Percentiles rank a stretch among this genome's conserved stretches.
These are phyloP conservation scores for Zoysia pacifica DNA, from an alignment of 176 grass and related monocot species.

Conservation along the genomic window DNA sequence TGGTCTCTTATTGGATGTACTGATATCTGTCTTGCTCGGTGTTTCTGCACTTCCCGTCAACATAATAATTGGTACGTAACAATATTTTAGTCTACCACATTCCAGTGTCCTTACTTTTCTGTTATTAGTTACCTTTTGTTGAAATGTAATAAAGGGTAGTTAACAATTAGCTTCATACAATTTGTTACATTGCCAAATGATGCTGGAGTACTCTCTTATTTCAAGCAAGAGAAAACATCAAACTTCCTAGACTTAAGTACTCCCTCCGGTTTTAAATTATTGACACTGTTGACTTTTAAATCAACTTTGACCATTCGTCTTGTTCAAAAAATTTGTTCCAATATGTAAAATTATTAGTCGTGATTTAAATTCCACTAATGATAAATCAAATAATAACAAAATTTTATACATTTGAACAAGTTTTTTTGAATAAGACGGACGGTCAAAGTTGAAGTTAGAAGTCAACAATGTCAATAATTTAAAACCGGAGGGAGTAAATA, in stretches of 20 bases:
- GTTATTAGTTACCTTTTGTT: constrained; percentile 28
- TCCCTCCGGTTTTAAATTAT: too few relatives aligned
- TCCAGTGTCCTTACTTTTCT: constrained; percentile 23
- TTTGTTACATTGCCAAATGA: not conserved
- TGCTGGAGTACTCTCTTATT: not conserved
- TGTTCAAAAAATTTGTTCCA: too few relatives aligned
- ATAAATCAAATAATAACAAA: too few relatives aligned
- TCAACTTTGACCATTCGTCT: too few relatives aligned
- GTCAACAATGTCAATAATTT: too few relatives aligned
- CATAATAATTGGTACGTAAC: constrained; percentile 86
- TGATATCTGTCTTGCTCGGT: constrained; percentile 97
- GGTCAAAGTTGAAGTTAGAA: too few relatives aligned
- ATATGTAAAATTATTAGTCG: too few relatives aligned
- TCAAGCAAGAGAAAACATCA: not conserved
- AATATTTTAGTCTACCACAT: constrained; percentile 29
- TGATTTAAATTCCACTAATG: too few relatives aligned
- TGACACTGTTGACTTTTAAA: too few relatives aligned
- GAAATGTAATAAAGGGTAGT: not conserved
- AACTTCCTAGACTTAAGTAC: not conserved
- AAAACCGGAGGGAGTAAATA: not conserved
- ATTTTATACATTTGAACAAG: too few relatives aligned
- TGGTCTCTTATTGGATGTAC: constrained; percentile 93
- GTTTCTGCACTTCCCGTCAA: constrained; percentile 95
- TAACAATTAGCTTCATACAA: constrained; percentile 15
- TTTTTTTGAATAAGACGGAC: too few relatives aligned